These are phyloP conservation scores for Acanthamoeba royreba DNA, from an alignment of 208 protist species.

Conservation along the genomic window DNA sequence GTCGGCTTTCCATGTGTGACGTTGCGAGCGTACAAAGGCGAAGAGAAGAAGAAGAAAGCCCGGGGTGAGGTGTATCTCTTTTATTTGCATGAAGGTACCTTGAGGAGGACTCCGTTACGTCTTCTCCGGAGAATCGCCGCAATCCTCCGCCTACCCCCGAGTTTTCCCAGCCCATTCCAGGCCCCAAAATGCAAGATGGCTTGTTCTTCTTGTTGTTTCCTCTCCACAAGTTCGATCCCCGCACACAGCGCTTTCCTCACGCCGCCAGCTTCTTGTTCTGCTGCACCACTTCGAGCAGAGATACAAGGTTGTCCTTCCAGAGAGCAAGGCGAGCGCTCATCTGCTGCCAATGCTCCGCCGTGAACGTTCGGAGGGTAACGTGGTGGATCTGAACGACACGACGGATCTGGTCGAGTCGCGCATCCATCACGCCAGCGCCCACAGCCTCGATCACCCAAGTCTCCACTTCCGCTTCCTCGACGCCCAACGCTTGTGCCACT, in stretches of 20 bases:
- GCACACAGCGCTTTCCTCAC: neutral
- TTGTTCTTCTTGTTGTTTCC: no score
- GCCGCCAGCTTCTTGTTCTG: slow-evolving; percentile 2
- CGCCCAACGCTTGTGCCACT: neutral
- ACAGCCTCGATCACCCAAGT: neutral
- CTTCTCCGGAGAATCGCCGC: no score
- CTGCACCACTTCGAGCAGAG: slow-evolving; percentile 26
- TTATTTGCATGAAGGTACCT: no score
- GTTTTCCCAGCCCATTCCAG: no score
- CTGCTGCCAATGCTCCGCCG: slow-evolving; percentile 9
- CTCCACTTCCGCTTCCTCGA: neutral
- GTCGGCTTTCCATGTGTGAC: no score
- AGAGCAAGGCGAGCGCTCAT: neutral
- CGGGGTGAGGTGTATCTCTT: no score
- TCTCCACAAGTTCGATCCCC: no score
- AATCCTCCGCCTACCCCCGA: no score
- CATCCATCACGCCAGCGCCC: neutral
- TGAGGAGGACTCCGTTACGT: no score
- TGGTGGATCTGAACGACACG: neutral
- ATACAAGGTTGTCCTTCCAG: slow-evolving; percentile 14
- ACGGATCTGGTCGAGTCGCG: neutral
- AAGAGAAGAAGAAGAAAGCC: no score
- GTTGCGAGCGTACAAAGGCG: no score
- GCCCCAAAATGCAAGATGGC: no score
- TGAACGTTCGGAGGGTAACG: neutral